Evolutionary conservation across 805 yeast genomes (phyloP).

Genomic region (Tetrapisispora nanseiensis): DNA sequence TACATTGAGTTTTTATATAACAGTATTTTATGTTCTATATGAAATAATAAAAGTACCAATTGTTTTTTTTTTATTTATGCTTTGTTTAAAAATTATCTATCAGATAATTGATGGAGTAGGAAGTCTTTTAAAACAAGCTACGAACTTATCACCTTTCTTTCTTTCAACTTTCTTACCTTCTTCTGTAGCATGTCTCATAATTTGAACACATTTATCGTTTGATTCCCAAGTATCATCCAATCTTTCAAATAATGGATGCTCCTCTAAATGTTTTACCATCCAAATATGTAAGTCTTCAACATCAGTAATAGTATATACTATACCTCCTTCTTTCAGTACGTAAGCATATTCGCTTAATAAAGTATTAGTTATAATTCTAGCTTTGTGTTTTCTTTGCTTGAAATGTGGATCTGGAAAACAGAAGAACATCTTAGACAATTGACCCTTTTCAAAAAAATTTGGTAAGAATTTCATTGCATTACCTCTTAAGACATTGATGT

Average conservation of each 20-base stretch:
- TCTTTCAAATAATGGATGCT: slow-evolving; percentile 85
- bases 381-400: slow-evolving; percentile 94
- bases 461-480: slow-evolving; percentile 97
- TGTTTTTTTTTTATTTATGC: neutral
- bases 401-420: slow-evolving; percentile 99
- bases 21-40: neutral
- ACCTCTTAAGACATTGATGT: slow-evolving; percentile 83
- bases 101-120: slow-evolving; percentile 40
- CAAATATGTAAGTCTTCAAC: slow-evolving; percentile 87
- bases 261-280: slow-evolving; percentile 90
- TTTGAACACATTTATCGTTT: slow-evolving; percentile 68
- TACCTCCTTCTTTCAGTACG: slow-evolving; percentile 76
- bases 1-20: neutral
- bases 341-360: slow-evolving; percentile 86
- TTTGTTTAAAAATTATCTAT: neutral
- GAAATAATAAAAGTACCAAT: neutral
- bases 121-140: slow-evolving; percentile 77
- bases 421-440: slow-evolving; percentile 84
- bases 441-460: slow-evolving; percentile 78
- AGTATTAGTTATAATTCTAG: slow-evolving; percentile 87
- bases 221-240: slow-evolving; percentile 70
- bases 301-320: slow-evolving; percentile 90
- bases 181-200: slow-evolving; percentile 90
- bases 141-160: slow-evolving; percentile 76
- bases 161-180: slow-evolving; percentile 95